Percentiles rank a stretch among this genome's conserved stretches.
phyloP scores from a whole-genome alignment of 257 asterid genomes.

The Fraxinus cuspidata region DNA sequence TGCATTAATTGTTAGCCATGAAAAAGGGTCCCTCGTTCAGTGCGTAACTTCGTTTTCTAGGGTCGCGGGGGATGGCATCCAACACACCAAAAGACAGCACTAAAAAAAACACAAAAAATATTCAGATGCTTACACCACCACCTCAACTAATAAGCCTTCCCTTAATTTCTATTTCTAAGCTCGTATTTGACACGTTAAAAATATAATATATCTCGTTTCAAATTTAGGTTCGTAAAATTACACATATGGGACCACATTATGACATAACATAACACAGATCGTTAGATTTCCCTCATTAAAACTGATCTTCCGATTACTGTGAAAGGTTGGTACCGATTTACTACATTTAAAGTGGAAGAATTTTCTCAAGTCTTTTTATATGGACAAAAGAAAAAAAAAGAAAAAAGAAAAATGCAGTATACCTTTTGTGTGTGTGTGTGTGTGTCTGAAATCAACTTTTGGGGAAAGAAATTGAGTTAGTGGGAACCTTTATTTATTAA shows the following conservation, averaged over 20 bases:
- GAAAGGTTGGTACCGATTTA: background rate
- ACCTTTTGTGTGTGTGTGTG: background rate
- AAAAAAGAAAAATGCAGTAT: background rate
- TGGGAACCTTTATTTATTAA: constrained; percentile 13
- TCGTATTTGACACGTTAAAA: background rate
- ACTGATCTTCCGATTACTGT: no score
- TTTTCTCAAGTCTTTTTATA: background rate
- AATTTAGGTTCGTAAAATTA: no score
- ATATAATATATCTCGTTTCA: no score
- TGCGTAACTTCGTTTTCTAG: constrained; percentile 45
- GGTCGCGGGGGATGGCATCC: constrained; percentile 33
- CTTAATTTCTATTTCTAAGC: no score
- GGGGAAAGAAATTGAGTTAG: constrained; percentile 16
- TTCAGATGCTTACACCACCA: background rate
- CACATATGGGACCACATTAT: no score
- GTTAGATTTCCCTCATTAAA: no score
- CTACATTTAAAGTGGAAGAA: background rate
- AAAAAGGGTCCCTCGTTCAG: constrained; percentile 44
- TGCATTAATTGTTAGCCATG: constrained; percentile 34
- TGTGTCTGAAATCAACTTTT: constrained; percentile 23
- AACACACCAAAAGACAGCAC: constrained; percentile 21
- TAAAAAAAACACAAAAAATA: background rate
- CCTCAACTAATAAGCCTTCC: background rate
- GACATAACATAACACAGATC: no score
- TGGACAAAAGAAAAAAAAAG: background rate